A percentile compares a stretch with the other conserved stretches of the same genome.
Evolutionary conservation across 2,329 filamentous ascomycete species (phyloP).

Genomic region (Pezicula rhizophila): DNA sequence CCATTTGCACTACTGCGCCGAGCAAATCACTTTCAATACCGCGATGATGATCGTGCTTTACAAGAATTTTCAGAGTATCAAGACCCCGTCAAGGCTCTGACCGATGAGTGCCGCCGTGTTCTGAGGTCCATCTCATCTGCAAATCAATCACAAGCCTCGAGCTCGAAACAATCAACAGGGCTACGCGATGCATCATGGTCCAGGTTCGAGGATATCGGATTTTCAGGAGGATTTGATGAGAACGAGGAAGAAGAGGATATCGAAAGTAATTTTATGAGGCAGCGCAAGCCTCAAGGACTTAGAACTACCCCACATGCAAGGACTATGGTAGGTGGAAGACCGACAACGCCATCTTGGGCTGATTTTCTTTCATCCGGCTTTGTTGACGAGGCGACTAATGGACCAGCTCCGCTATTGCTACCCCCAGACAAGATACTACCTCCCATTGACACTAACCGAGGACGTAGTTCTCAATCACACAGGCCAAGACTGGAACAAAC

Average conservation of each 20-base stretch:
- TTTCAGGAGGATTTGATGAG: conserved; percentile 69
- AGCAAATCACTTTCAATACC: conserved; percentile 92
- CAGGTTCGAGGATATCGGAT: conserved; percentile 91
- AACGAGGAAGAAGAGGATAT: conserved; percentile 60
- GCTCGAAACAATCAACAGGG: conserved; percentile 64
- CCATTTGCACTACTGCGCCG: conserved; percentile 86
- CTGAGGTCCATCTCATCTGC: conserved; percentile 80
- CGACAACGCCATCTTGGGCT: conserved; percentile 96
- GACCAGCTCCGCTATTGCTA: conserved; percentile 65
- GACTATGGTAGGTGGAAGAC: conserved; percentile 54
- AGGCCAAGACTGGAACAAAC: conserved; percentile 64
- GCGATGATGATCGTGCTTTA: conserved; percentile 78
- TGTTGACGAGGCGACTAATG: conserved; percentile 63
- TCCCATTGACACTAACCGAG: conserved; percentile 67
- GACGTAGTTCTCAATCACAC: conserved; percentile 83
- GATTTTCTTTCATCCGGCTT: conserved; percentile 96
- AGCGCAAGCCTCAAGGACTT: conserved; percentile 44
- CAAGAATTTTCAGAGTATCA: conserved; percentile 83
- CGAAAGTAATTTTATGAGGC: conserved; percentile 25
- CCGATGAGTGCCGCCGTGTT: conserved; percentile 89
- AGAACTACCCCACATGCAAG: conserved; percentile 62
- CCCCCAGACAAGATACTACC: conserved; percentile 89
- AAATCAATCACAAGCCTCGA: conserved; percentile 76
- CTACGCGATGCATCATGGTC: conserved; percentile 90
- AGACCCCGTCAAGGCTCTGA: conserved; percentile 80